Evolutionary conservation across 768 basidiomycete genomes (phyloP).

Genomic region (Zangia roseola): DNA sequence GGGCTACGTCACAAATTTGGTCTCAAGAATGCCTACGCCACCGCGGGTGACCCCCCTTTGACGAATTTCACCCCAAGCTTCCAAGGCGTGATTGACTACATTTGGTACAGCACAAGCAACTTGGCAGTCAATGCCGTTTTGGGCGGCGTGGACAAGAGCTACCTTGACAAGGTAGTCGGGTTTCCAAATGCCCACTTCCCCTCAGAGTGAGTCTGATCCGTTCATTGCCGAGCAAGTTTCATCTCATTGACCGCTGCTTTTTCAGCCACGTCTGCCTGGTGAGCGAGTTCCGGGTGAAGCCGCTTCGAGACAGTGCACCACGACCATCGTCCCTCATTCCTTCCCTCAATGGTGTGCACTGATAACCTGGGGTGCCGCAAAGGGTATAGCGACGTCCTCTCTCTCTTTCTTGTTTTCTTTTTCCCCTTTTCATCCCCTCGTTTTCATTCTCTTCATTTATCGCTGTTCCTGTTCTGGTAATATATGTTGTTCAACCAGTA

Average conservation of each 20-base stretch:
- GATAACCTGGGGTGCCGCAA: conserved; percentile 4
- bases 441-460: conserved; percentile 18
- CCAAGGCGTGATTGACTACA: conserved; percentile 86
- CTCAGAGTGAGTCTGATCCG: conserved; percentile 73
- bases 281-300: conserved; percentile 78
- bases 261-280: conserved; percentile 70
- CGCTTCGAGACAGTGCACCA: conserved; percentile 49
- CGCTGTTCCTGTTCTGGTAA: conserved; percentile 22
- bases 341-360: conserved; percentile 37
- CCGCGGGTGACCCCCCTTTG: conserved; percentile 57
- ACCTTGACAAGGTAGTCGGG: conserved; percentile 89
- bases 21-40: conserved; percentile 83
- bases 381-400: conserved; percentile 5
- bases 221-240: conserved; percentile 4
- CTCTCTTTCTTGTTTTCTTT: conserved; percentile 6
- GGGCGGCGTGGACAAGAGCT: conserved; percentile 80
- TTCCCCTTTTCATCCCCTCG: conserved; percentile 7
- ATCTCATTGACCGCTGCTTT: conserved; percentile 9
- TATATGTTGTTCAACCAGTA: conserved; percentile 26
- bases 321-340: conserved; percentile 41
- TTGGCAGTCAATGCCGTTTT: conserved; percentile 80
- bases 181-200: conserved; percentile 98
- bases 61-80: conserved; percentile 92
- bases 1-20: conserved; percentile 79
- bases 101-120: conserved; percentile 83